Evolutionary conservation across 2,329 filamentous ascomycete genomes (phyloP), one percentile per base, ranked within the genome.

Genomic region (Talaromyces islandicus): DNA sequence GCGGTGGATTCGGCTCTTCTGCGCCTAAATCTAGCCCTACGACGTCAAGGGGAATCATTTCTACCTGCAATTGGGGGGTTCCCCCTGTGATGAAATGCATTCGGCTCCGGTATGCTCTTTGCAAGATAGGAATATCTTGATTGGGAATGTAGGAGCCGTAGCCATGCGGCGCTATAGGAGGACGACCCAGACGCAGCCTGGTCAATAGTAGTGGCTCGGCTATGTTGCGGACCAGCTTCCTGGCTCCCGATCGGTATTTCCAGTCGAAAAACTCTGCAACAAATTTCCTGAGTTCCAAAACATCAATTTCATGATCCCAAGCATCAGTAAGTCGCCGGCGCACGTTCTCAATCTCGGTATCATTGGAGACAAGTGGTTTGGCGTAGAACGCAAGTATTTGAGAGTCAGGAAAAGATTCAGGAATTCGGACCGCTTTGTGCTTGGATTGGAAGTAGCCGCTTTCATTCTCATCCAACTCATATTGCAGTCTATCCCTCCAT

Each of bases 371-470:
- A 1, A 89, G 86, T 0, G 94, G 94, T 68, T 92, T 87, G 0
- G 90, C 93, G 67, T 99, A 99, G 69, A 91, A 96, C 11, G 89
- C 83, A 21, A 97, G 77, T 7, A 96, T 85, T 48, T 91, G 88
- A 53, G 84, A 76, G 63, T 90, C 87, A 0, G 94, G 94, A 65
- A 97, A 99, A 38, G 83, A 81, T 0, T 90, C 86, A 0, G 93
- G 93, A 32, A 99, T 89, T 4, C 75, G 78, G 53, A 97, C 76
- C 1, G 85, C 83, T 64, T 85, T 88, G 69, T 94, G 91, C 68
- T 86, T 91, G 14, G 83, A 86, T 48, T 85, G 83, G 73, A 99
- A 99, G 69, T 87, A 86, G 3, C 88, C 87, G 69, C 85, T 90
- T 70, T 94, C 87, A 69, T 99, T 99, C 29, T 90, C 92, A 52